Evolutionary conservation across 1,284 basidiomycete species (phyloP).

Genomic region (Irpex rosettiformis): DNA sequence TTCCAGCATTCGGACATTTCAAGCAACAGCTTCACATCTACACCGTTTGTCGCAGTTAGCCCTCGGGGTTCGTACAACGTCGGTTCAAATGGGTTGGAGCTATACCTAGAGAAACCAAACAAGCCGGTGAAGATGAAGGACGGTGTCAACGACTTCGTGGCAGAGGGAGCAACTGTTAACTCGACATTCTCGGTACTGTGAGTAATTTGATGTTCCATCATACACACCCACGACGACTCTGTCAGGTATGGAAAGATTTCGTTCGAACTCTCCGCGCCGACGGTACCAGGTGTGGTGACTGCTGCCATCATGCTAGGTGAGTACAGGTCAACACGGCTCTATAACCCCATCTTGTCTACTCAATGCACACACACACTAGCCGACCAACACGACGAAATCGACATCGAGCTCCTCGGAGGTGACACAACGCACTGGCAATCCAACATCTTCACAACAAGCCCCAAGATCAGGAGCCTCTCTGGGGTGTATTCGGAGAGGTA

Average conservation of each 20-base stretch:
- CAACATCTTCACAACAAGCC: conserved; percentile 40
- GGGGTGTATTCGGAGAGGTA: conserved; percentile 35
- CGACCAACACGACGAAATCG: conserved; percentile 39
- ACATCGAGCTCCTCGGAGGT: conserved; percentile 42
- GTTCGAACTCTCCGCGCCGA: conserved; percentile 31
- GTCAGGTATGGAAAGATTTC: conserved; percentile 36
- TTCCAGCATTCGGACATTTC: conserved; percentile 10
- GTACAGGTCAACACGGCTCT: conserved; percentile 9
- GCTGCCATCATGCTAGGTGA: conserved; percentile 39
- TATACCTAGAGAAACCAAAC: conserved; percentile 33
- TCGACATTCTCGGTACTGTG: conserved; percentile 38
- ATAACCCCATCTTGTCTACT: not conserved
- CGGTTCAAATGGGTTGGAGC: conserved; percentile 28
- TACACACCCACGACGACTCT: not conserved
- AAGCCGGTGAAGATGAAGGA: conserved; percentile 29
- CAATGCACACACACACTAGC: conserved; percentile 22
- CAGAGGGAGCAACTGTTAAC: conserved; percentile 40
- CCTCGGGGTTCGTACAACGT: conserved; percentile 30
- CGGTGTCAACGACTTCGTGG: conserved; percentile 34
- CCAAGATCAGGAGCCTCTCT: conserved; percentile 33
- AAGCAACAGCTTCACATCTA: not conserved
- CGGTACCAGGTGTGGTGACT: conserved; percentile 34
- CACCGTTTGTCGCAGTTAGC: conserved; percentile 32
- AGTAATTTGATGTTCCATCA: not conserved
- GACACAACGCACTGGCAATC: conserved; percentile 41